Evolutionary conservation across 75 land plant species (phyloP).

Genomic region (Picea glauca): DNA sequence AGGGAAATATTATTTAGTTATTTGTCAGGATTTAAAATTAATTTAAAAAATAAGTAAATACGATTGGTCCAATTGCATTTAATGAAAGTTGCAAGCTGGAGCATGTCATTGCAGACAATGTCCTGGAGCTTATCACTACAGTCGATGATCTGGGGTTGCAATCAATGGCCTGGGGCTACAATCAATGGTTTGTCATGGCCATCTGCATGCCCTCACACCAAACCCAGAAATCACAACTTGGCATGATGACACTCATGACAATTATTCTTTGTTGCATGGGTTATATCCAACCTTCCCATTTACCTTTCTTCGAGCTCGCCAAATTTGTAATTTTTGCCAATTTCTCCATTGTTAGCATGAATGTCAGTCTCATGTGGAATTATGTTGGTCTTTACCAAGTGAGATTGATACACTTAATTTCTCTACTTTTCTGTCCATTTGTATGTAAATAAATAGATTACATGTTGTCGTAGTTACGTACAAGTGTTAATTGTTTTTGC

Average conservation of each 20-base stretch:
- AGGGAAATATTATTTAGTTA: no score
- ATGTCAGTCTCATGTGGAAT: conserved; percentile 96
- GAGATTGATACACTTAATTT: conserved; percentile 1
- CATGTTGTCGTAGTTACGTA: neutral
- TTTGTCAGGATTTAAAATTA: no score
- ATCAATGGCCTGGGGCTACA: no score
- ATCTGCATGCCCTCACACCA: no score
- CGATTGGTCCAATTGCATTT: no score
- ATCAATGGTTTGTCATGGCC: no score
- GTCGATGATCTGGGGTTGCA: no score
- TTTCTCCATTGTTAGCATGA: conserved; percentile 97
- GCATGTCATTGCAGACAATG: no score
- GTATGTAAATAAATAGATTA: neutral
- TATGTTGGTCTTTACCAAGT: conserved; percentile 99
- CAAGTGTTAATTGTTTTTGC: neutral
- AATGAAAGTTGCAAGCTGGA: no score
- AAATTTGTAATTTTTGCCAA: conserved; percentile 90
- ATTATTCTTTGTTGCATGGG: conserved; percentile 75
- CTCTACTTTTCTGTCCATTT: no score
- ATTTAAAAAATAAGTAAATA: no score
- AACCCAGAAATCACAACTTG: conserved; percentile 9
- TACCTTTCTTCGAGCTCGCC: conserved; percentile 69
- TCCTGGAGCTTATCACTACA: no score
- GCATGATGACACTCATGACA: conserved; percentile 84
- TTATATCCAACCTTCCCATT: conserved; percentile 73